Conservation (phyloP, 805 yeast species). For the Myxozyma melibiosi region DNA sequence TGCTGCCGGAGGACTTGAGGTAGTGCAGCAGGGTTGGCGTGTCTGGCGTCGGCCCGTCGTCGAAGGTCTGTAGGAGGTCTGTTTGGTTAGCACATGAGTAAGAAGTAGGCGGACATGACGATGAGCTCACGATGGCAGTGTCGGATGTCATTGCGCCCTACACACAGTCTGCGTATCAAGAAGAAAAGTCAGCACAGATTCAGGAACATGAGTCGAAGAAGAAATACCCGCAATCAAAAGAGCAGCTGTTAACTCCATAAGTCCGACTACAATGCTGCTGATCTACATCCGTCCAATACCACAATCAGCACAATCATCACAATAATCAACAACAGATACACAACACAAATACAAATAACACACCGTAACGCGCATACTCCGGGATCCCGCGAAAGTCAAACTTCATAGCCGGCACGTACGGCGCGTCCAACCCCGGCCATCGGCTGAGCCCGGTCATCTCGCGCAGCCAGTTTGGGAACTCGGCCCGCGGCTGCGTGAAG, state of each 20-base stretch:
- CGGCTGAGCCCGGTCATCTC: conserved; percentile 19
- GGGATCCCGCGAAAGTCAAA: conserved; percentile 23
- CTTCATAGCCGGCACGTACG: conserved; percentile 22
- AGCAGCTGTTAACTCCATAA: conserved; percentile 10
- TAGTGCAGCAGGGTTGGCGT: conserved; percentile 62
- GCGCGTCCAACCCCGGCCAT: conserved; percentile 28
- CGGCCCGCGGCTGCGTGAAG: conserved; percentile 13
- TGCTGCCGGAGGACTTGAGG: conserved; percentile 47
- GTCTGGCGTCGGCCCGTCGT: conserved; percentile 86
- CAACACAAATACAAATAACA: neutral
- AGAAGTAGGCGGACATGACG: neutral
- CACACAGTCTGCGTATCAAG: conserved; percentile 11
- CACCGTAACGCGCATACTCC: conserved; percentile 13
- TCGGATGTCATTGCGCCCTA: conserved; percentile 23
- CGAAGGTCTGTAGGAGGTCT: conserved; percentile 80
- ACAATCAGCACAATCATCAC: neutral
- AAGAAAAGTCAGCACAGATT: neutral
- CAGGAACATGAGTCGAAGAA: neutral
- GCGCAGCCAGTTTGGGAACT: conserved; percentile 23
- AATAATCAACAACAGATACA: too few relatives aligned
- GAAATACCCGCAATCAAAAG: conserved; percentile 26
- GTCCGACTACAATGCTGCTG: conserved; percentile 21
- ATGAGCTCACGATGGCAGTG: conserved; percentile 17
- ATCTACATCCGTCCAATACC: neutral
- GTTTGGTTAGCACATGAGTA: neutral